phyloP scores from a whole-genome alignment of 305 asterid genomes.

The Salvia sclarea region DNA sequence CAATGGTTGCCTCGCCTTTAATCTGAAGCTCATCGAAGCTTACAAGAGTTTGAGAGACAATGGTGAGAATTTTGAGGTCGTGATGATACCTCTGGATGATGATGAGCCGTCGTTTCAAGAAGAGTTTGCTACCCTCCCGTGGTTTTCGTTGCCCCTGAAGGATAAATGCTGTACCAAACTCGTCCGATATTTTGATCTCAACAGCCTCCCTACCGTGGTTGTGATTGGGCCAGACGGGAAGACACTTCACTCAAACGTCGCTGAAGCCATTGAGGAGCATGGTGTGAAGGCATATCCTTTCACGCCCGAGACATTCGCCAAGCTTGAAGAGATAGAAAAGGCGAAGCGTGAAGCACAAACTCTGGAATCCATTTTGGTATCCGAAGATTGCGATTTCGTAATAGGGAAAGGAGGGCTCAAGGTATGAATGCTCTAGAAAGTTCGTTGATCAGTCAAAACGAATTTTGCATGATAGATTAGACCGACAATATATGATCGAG shows the following conservation, averaged over 20 bases:
- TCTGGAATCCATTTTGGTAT: constrained; percentile 74
- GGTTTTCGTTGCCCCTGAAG: constrained; percentile 74
- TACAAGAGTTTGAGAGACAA: constrained; percentile 53
- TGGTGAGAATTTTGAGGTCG: constrained; percentile 67
- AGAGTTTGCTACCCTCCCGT: constrained; percentile 57
- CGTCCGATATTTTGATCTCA: constrained; percentile 60
- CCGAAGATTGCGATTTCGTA: constrained; percentile 58
- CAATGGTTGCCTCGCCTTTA: constrained; percentile 45
- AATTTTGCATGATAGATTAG: not conserved
- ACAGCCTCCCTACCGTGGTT: constrained; percentile 61
- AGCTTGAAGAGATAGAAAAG: constrained; percentile 69
- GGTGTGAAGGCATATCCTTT: constrained; percentile 77
- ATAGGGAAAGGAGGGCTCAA: constrained; percentile 65
- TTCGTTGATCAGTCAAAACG: not conserved
- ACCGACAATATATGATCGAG: not conserved
- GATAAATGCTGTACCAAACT: constrained; percentile 60
- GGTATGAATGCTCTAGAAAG: constrained; percentile 43
- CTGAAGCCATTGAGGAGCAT: constrained; percentile 72
- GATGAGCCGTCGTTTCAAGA: constrained; percentile 51
- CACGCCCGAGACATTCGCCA: constrained; percentile 70
- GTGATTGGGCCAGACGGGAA: constrained; percentile 86
- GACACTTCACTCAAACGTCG: constrained; percentile 66
- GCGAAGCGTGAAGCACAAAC: constrained; percentile 81
- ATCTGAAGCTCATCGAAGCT: constrained; percentile 49
- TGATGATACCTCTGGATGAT: constrained; percentile 78